Percentiles rank a stretch among this genome's conserved stretches.
Conservation (phyloP, 192 early-diverging fungal species). For the Pilobolus umbonatus region DNA sequence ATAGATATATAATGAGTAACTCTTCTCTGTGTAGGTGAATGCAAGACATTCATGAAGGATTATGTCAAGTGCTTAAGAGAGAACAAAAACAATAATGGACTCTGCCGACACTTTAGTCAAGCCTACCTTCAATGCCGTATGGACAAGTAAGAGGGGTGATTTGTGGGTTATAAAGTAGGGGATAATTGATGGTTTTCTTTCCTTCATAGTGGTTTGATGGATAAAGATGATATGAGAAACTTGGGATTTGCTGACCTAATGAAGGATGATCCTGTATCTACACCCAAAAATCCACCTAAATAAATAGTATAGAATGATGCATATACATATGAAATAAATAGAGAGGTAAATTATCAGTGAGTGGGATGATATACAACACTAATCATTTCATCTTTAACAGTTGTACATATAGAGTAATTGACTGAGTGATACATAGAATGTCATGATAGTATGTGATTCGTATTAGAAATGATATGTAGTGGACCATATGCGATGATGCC, state of each 20-base stretch:
- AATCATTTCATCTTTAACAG: too few species aligned
- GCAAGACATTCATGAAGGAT: constrained; percentile 68
- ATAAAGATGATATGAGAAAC: constrained; percentile 58
- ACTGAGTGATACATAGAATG: too few species aligned
- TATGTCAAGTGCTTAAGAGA: constrained; percentile 77
- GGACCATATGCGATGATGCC: too few species aligned
- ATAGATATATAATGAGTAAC: too few species aligned
- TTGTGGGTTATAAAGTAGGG: not conserved
- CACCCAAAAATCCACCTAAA: too few species aligned
- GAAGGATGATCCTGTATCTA: constrained; percentile 14
- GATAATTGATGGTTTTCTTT: not conserved
- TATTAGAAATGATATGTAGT: too few species aligned
- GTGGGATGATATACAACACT: too few species aligned
- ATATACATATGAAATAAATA: too few species aligned
- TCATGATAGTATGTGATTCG: too few species aligned
- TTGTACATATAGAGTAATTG: too few species aligned
- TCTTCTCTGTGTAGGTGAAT: constrained; percentile 61
- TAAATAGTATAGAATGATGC: too few species aligned
- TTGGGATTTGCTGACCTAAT: constrained; percentile 60
- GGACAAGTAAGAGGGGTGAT: constrained; percentile 60
- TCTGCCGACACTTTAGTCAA: constrained; percentile 70
- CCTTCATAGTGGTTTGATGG: constrained; percentile 61
- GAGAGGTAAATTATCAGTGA: too few species aligned
- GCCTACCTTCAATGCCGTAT: constrained; percentile 87
- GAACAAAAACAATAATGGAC: constrained; percentile 63